Evolutionary conservation across 1,284 basidiomycete species (phyloP), one percentile per base, ranked within the genome.

Genomic region (Sanguinoderma infundibulare): DNA sequence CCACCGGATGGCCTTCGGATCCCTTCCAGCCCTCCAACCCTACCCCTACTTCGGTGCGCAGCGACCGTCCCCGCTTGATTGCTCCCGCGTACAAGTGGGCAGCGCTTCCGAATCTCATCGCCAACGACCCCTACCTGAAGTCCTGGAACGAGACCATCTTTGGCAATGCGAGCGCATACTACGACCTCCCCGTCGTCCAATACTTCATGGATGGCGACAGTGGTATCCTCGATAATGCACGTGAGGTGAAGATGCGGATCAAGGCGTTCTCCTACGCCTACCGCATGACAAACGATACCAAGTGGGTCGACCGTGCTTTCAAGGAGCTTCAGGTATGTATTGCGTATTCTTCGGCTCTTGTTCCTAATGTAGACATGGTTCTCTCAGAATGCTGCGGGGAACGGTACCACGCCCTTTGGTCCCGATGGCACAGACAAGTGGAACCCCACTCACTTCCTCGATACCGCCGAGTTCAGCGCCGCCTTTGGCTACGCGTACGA

Each of bases 181-280:
- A 85, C 70, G 70, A 74, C 58, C 72, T 81, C 38, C 81, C 83
- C 24, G 87, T 91, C 40, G 90, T 92, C 32, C 71, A 73, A n/a
- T 98, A 98, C 74, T 76, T 79, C 63, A 75, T 87, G 72, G 96
- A 98, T 73, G 91, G 93, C 49, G 83, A 83, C 65, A 97, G 93
- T 63, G 98, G 98, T 77, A 95, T 98, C 38, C 84, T 99, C 57
- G 98, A 99, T 74, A 88, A 91, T 67, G 90, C 95, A 30, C 91
- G 98, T 69, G 86, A 92, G 74, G 83, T 98, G 71, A 98, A 99
- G 78, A 83, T 90, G 78, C 85, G 94, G 62, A 81, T 98, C 76
- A 98, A 98, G 80, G 92, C 94, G 38, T 98, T 94, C 76, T 87
- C 90, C 1, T 99, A 98, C 73, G 95, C 85, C 26, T 98, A 92